A percentile compares a stretch with the other conserved stretches of the same genome.
Evolutionary conservation across 192 early-diverging fungal genomes (phyloP).

Genomic region (Bifiguratus adelaidae): DNA sequence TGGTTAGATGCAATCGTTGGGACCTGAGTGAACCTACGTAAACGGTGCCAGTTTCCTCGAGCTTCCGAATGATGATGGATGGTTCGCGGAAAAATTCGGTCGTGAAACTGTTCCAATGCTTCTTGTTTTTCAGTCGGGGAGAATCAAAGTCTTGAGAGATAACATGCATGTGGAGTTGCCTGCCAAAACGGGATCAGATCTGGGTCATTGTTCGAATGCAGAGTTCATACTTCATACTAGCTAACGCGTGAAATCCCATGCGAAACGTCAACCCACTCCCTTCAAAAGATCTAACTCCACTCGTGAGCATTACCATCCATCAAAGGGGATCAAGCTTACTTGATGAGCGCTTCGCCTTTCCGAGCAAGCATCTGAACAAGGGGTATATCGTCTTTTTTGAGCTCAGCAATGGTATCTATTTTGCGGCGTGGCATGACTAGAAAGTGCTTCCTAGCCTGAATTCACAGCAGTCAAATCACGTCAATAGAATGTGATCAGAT

Average conservation of each 20-base stretch:
- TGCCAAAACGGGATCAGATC: slow-evolving; percentile 1
- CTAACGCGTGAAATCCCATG: slow-evolving; percentile 50
- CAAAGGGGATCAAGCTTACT: neutral
- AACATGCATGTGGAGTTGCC: slow-evolving; percentile 54
- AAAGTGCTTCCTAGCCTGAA: slow-evolving; percentile 23
- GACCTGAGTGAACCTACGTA: slow-evolving; percentile 8
- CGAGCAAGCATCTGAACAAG: neutral
- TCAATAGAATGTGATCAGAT: slow-evolving; percentile 2
- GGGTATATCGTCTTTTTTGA: neutral
- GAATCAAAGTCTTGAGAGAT: slow-evolving; percentile 50
- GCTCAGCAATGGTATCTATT: slow-evolving; percentile 19
- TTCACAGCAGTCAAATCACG: neutral
- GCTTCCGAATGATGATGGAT: slow-evolving; percentile 18
- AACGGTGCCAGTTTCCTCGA: slow-evolving; percentile 23
- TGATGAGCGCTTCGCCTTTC: neutral
- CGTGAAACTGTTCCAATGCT: slow-evolving; percentile 58
- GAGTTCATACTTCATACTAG: slow-evolving; percentile 33
- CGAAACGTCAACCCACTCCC: slow-evolving; percentile 18
- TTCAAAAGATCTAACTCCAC: neutral
- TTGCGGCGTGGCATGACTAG: slow-evolving; percentile 36
- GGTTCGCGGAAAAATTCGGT: slow-evolving; percentile 40
- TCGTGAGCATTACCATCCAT: neutral
- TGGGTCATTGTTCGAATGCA: neutral
- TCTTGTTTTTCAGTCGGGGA: slow-evolving; percentile 34
- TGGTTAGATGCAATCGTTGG: neutral